A percentile compares a stretch with the other conserved stretches of the same genome.
Conservation (phyloP, 306 rosid genomes). For the Medicago lupulina region DNA sequence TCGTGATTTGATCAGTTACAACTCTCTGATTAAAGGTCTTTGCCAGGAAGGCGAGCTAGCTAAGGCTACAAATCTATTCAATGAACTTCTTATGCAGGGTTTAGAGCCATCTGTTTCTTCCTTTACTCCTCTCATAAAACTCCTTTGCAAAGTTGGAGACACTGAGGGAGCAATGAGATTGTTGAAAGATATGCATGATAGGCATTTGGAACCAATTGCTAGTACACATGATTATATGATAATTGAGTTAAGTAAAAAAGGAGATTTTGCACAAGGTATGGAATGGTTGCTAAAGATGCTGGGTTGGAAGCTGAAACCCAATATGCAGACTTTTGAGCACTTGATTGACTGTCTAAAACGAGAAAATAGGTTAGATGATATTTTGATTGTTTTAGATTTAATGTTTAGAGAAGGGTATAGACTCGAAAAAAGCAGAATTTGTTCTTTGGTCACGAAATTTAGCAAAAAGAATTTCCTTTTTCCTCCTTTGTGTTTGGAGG, state of each 20-base stretch:
- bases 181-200: constrained; percentile 60
- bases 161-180: constrained; percentile 54
- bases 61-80: constrained; percentile 52
- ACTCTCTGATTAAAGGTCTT: constrained; percentile 62
- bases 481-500: constrained; percentile 48
- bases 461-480: constrained; percentile 40
- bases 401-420: constrained; percentile 67
- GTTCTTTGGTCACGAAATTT: constrained; percentile 55
- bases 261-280: constrained; percentile 57
- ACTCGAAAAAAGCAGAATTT: constrained; percentile 42
- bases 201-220: constrained; percentile 54
- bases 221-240: constrained; percentile 51
- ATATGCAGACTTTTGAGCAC: constrained; percentile 53
- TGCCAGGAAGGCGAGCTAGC: constrained; percentile 53
- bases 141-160: constrained; percentile 56
- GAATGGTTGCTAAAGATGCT: constrained; percentile 62
- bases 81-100: constrained; percentile 54
- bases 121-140: constrained; percentile 51
- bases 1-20: constrained; percentile 60
- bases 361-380: constrained; percentile 62
- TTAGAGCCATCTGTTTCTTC: constrained; percentile 56
- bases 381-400: constrained; percentile 62
- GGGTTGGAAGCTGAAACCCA: constrained; percentile 57
- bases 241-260: constrained; percentile 55
- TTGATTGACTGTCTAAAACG: constrained; percentile 52